phyloP scores from a whole-genome alignment of 768 basidiomycete species.

The Boletus reticuloceps region DNA sequence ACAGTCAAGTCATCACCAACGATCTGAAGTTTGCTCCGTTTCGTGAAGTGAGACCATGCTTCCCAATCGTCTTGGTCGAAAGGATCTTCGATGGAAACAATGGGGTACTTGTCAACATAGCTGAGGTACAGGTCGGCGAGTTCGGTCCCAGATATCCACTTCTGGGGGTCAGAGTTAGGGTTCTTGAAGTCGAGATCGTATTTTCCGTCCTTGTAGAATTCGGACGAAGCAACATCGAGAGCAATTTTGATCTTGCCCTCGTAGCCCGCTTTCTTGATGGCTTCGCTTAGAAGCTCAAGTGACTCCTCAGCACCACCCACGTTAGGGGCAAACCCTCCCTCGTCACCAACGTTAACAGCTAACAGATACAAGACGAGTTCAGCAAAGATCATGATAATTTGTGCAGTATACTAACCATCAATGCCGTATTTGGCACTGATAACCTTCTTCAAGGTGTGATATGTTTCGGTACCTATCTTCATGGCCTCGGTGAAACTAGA shows the following conservation, averaged over 20 bases:
- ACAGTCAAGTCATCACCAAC: slow-evolving; percentile 98
- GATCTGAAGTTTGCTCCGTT: slow-evolving; percentile 76
- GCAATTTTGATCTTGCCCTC: slow-evolving; percentile 99
- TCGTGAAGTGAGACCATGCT: slow-evolving; percentile 92
- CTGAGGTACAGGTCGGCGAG: slow-evolving; percentile 90
- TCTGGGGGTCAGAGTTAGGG: slow-evolving; percentile 96
- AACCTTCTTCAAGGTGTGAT: slow-evolving; percentile 98
- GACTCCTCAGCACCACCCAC: slow-evolving; percentile 96
- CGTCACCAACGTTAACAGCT: slow-evolving; percentile 99
- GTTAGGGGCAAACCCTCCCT: slow-evolving; percentile 99
- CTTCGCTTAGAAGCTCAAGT: slow-evolving; percentile 91
- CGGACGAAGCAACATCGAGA: slow-evolving; percentile 97
- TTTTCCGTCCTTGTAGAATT: slow-evolving; percentile 99
- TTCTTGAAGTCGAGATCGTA: slow-evolving; percentile 99
- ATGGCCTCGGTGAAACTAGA: slow-evolving; percentile 91
- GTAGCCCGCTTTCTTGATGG: slow-evolving; percentile 97
- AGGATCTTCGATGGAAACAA: slow-evolving; percentile 94
- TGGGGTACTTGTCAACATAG: slow-evolving; percentile 92
- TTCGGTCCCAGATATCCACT: slow-evolving; percentile 91
- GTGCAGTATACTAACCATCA: slow-evolving; percentile 62
- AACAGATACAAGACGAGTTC: slow-evolving; percentile 4
- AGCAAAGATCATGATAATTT: neutral
- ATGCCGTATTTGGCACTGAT: slow-evolving; percentile 99
- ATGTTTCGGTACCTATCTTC: slow-evolving; percentile 98
- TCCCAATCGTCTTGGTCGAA: slow-evolving; percentile 99